These are phyloP conservation scores for Vicia sativa DNA, from an alignment of 306 rosid species.

Conservation along the genomic window DNA sequence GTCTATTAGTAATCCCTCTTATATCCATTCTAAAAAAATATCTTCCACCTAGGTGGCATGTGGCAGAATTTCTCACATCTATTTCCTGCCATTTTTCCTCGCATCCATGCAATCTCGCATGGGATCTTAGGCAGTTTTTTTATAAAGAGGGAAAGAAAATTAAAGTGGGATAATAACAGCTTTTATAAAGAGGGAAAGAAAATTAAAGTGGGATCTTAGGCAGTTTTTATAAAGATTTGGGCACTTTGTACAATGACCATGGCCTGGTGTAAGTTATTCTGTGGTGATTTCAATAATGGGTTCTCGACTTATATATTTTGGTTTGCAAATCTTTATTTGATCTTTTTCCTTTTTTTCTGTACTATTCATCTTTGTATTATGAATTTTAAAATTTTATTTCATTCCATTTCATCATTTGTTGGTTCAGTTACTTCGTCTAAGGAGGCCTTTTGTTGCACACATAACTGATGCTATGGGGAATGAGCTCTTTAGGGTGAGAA, in stretches of 20 bases:
- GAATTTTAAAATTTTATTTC: conserved; percentile 22
- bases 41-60: not conserved
- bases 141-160: not conserved
- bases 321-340: conserved; percentile 30
- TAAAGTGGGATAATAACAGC: conserved; percentile 7
- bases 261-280: conserved; percentile 17
- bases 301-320: conserved; percentile 5
- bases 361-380: conserved; percentile 8
- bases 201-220: conserved; percentile 12
- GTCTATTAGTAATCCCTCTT: conserved; percentile 24
- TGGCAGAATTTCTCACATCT: not conserved
- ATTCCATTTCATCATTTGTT: conserved; percentile 36
- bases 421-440: conserved; percentile 74
- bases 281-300: conserved; percentile 9
- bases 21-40: not conserved
- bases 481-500: conserved; percentile 86
- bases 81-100: not conserved
- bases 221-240: conserved; percentile 22
- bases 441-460: conserved; percentile 91
- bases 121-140: not conserved
- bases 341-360: conserved; percentile 19
- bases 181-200: not conserved
- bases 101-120: not conserved
- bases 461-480: conserved; percentile 81
- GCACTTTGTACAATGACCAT: conserved; percentile 28